These are phyloP conservation scores for Metschnikowia continentalis DNA, from an alignment of 805 yeast genomes.

Conservation along the genomic window DNA sequence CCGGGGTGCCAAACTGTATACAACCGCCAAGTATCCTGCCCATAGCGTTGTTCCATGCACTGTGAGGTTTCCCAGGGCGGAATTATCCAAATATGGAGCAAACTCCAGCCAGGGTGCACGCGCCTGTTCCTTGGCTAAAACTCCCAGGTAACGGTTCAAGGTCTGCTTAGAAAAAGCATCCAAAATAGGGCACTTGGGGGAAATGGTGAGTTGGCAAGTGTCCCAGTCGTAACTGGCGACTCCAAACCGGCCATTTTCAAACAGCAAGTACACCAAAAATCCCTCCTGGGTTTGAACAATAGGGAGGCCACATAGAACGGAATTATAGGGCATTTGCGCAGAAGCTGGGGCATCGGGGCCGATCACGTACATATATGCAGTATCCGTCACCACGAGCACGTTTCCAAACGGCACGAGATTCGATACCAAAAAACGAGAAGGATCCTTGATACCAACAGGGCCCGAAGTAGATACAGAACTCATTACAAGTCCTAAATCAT, in stretches of 20 bases:
- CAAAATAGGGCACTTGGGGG: slow-evolving; percentile 6
- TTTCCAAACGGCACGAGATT: slow-evolving; percentile 1
- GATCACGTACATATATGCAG: slow-evolving; percentile 3
- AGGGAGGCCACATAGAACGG: slow-evolving; percentile 7
- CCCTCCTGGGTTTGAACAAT: neutral
- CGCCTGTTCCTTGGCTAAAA: slow-evolving; percentile 11
- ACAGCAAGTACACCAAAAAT: slow-evolving; percentile 1
- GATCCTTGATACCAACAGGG: slow-evolving; percentile 3
- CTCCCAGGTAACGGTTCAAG: slow-evolving; percentile 16
- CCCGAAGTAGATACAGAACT: neutral
- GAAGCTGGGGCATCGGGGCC: neutral
- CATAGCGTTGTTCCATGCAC: slow-evolving; percentile 9
- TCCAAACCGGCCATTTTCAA: slow-evolving; percentile 12
- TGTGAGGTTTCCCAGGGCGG: slow-evolving; percentile 24
- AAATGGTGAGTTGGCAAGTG: neutral
- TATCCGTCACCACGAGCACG: slow-evolving; percentile 9
- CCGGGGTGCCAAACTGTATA: slow-evolving; percentile 10
- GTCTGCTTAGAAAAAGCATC: slow-evolving; percentile 17
- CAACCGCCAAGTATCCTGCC: slow-evolving; percentile 9
- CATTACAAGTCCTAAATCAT: neutral
- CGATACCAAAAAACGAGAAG: slow-evolving; percentile 15
- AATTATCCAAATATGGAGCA: slow-evolving; percentile 19
- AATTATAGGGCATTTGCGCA: slow-evolving; percentile 6
- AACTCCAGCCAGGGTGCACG: slow-evolving; percentile 14
- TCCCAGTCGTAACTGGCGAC: slow-evolving; percentile 2